Base-by-base conservation (phyloP, 257 asterid genomes). In the Gentiana dahurica region DNA sequence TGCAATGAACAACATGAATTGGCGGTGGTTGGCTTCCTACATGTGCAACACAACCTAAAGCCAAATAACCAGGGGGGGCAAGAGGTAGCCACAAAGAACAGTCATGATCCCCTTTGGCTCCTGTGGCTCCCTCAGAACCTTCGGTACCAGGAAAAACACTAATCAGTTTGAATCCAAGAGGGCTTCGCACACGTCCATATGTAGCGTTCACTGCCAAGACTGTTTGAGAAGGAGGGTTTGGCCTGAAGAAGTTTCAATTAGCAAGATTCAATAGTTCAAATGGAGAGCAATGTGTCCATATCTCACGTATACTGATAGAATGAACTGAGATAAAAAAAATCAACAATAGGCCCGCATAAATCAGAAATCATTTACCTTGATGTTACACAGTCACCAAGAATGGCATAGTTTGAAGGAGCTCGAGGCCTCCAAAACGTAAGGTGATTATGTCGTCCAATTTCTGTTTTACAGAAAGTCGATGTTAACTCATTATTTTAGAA, bases 371-470 rank as follows among this genome's bases (percentile, higher is more conserved):
- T 3, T 12, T 70, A 91, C 98, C 98, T 77, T 64, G 98, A 91
- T 48, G 98, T 91, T 68, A 91, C 81, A 67, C 95, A 87, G 77
- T 91, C 98, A 51, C 98, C 98, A 81, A 91, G 69, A 68, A 85
- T 70, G 64, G 78, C 98, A 81, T 87, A 91, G 68, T 91, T 91
- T 32, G 97, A 76, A 43, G 95, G 97, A 79, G 98, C 97, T 63
- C 86, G 80, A 54, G 98, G 98, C 84, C 98, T 85, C 98, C 98
- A 91, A 73, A 91, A 91, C 59, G 97, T 91, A 68, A 91, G 71
- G 71, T 87, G 81, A 84, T 87, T 77, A 64, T 87, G 87, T 70
- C 54, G 69, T 55, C 87, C 96, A 69, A 78, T 79, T 66, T 85
- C 98, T 87, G 87, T 54, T 58, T 61, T 41, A 76, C 54, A 68